These are phyloP conservation scores for Cytidiella melzeri DNA, from an alignment of 768 basidiomycete species.

Conservation along the genomic window DNA sequence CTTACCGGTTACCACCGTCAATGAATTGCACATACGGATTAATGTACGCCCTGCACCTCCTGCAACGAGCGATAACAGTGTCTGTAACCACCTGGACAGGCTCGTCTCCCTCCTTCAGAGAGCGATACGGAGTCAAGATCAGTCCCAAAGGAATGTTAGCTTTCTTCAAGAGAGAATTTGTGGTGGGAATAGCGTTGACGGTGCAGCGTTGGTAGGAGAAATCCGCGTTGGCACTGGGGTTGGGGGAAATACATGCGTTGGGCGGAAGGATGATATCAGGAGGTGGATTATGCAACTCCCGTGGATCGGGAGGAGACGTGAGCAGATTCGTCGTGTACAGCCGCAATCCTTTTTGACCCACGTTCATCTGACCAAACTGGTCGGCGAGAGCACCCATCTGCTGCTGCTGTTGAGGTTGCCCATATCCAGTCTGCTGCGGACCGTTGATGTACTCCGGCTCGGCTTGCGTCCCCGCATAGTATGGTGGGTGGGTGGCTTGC, in stretches of 20 bases:
- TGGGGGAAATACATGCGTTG: constrained; percentile 72
- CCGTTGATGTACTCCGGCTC: constrained; percentile 40
- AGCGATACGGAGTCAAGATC: constrained; percentile 86
- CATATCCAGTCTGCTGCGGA: constrained; percentile 37
- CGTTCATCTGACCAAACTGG: constrained; percentile 87
- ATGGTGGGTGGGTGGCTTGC: constrained; percentile 37
- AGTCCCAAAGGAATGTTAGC: constrained; percentile 87
- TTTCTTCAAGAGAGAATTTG: constrained; percentile 81
- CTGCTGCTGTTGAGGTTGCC: constrained; percentile 29
- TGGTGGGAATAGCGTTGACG: constrained; percentile 88
- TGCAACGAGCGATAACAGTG: constrained; percentile 92
- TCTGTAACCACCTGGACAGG: constrained; percentile 88
- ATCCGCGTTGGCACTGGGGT: constrained; percentile 78
- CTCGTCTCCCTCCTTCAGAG: constrained; percentile 75
- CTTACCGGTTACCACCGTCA: constrained; percentile 88
- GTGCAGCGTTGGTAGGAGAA: constrained; percentile 90
- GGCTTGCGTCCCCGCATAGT: constrained; percentile 37
- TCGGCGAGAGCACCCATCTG: constrained; percentile 60
- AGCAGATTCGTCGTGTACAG: constrained; percentile 89
- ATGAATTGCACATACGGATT: constrained; percentile 98
- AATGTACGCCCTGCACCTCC: constrained; percentile 94
- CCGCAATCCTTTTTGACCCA: constrained; percentile 73
- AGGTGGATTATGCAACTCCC: constrained; percentile 72
- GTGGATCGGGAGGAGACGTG: constrained; percentile 87
- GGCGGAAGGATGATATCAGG: constrained; percentile 90